Conservation (phyloP, 1,139 yeast species). For the Pichia inconspicua region DNA sequence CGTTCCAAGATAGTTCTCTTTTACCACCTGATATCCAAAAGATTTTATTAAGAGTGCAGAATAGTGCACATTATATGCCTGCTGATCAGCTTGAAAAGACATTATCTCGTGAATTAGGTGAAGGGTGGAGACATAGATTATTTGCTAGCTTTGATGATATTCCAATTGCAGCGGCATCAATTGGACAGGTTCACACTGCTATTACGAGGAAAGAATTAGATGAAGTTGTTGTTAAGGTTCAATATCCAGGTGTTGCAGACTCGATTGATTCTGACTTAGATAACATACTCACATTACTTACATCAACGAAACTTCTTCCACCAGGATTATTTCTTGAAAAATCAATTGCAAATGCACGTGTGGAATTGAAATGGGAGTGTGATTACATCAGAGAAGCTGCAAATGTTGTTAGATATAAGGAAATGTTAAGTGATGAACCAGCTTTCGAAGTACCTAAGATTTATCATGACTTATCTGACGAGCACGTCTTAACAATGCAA, state of each 20-base stretch:
- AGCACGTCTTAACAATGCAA: constrained; percentile 85
- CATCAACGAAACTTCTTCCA: constrained; percentile 83
- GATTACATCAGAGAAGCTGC: constrained; percentile 89
- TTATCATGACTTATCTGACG: constrained; percentile 68
- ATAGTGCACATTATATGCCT: constrained; percentile 96
- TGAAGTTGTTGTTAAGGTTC: constrained; percentile 91
- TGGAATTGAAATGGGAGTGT: constrained; percentile 95
- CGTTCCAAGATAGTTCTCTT: constrained; percentile 83
- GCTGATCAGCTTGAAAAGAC: constrained; percentile 78
- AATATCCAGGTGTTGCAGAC: constrained; percentile 95
- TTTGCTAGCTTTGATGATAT: constrained; percentile 74
- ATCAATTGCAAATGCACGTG: constrained; percentile 87
- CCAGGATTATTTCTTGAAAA: constrained; percentile 87
- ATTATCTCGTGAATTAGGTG: constrained; percentile 66
- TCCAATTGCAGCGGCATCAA: constrained; percentile 96
- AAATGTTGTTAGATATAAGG: constrained; percentile 62
- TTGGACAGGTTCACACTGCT: constrained; percentile 93
- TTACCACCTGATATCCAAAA: constrained; percentile 80
- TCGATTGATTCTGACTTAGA: constrained; percentile 91
- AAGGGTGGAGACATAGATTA: constrained; percentile 60
- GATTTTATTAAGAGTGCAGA: constrained; percentile 77
- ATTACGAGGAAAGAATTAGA: constrained; percentile 41
- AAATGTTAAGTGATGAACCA: constrained; percentile 55
- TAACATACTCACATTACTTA: constrained; percentile 68
- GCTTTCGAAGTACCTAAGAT: constrained; percentile 78